Evolutionary conservation across 208 protist species (phyloP).

Genomic region (Acanthamoeba lenticulata): DNA sequence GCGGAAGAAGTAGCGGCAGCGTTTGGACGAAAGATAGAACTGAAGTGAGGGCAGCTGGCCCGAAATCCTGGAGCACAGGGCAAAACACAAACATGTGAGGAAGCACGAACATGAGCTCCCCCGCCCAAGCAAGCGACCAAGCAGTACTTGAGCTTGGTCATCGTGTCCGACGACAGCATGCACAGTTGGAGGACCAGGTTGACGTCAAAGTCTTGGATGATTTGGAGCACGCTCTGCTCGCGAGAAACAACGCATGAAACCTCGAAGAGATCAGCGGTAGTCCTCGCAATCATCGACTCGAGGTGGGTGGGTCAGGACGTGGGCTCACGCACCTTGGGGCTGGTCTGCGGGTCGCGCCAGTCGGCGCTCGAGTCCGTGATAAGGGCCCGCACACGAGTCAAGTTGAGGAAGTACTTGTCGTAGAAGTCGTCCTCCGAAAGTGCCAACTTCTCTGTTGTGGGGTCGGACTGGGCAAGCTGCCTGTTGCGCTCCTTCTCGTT

Average conservation of each 20-base stretch:
- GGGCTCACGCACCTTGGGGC: too few species aligned
- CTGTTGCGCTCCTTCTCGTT: constrained; percentile 57
- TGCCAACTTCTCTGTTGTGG: neutral
- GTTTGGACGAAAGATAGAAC: constrained; percentile 36
- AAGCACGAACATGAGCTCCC: neutral
- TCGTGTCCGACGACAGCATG: constrained; percentile 9
- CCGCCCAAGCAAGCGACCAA: neutral
- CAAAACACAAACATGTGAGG: neutral
- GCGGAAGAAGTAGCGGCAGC: constrained; percentile 50
- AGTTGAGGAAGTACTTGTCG: constrained; percentile 31
- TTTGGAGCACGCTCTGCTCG: constrained; percentile 8
- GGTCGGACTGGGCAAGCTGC: neutral
- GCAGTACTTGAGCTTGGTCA: constrained; percentile 41
- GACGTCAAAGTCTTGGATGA: constrained; percentile 51
- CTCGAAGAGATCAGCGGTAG: too few species aligned
- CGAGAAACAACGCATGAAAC: neutral
- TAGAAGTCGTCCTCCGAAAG: constrained; percentile 53
- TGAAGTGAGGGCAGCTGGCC: constrained; percentile 21
- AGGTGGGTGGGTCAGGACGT: too few species aligned
- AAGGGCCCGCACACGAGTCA: constrained; percentile 11
- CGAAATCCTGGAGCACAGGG: neutral
- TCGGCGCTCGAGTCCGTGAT: neutral
- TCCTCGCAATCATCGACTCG: too few species aligned
- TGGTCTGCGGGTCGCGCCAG: neutral
- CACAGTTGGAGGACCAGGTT: constrained; percentile 35